Evolutionary conservation across 257 asterid genomes (phyloP).

Genomic region (Lavandula angustifolia): DNA sequence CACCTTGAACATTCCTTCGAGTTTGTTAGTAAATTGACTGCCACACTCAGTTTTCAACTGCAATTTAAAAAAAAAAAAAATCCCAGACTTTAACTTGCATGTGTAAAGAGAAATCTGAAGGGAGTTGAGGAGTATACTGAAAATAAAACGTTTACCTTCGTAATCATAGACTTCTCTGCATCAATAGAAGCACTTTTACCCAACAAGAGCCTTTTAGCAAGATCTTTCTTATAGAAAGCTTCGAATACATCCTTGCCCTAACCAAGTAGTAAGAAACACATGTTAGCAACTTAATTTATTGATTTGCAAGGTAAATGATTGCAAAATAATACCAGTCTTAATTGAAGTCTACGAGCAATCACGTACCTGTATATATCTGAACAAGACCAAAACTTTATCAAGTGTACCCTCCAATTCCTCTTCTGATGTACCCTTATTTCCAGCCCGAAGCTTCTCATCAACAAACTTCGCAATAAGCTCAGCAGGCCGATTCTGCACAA

Average conservation of each 20-base stretch:
- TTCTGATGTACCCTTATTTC: constrained; percentile 98
- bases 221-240: constrained; percentile 71
- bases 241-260: constrained; percentile 71
- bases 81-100: constrained; percentile 25
- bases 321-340: not conserved
- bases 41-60: constrained; percentile 99
- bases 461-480: constrained; percentile 95
- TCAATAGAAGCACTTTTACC: constrained; percentile 97
- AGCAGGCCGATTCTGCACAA: constrained; percentile 87
- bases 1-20: constrained; percentile 98
- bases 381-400: constrained; percentile 90
- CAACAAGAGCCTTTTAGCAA: constrained; percentile 86
- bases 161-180: constrained; percentile 94
- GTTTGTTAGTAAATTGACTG: constrained; percentile 97
- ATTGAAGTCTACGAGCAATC: not conserved
- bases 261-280: constrained; percentile 14
- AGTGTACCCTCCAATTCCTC: constrained; percentile 98
- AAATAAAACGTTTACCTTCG: constrained; percentile 42
- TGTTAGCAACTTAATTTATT: not conserved
- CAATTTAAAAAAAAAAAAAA: constrained; percentile 42
- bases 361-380: constrained; percentile 92
- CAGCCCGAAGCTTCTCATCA: constrained; percentile 98
- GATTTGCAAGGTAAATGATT: constrained; percentile 4
- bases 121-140: constrained; percentile 28
- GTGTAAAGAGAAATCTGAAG: constrained; percentile 5